A percentile compares a stretch with the other conserved stretches of the same genome.
phyloP scores from a whole-genome alignment of 345 rosid genomes.

The Noccaea caerulescens region DNA sequence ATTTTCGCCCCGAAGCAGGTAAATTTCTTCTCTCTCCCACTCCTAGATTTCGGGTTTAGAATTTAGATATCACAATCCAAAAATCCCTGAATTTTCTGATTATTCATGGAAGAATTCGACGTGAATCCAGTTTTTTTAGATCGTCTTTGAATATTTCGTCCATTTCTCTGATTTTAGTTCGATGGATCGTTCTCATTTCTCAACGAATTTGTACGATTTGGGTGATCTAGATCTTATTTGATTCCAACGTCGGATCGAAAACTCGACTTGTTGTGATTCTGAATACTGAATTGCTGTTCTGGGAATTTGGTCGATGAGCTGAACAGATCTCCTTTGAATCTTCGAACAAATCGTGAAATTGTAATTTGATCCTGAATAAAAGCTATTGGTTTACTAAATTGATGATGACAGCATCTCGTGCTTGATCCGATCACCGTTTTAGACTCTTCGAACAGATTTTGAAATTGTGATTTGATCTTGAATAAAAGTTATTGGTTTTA shows the following conservation, averaged over 20 bases:
- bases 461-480: neutral
- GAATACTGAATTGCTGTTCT: neutral
- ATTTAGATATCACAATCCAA: no score
- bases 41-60: neutral
- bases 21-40: neutral
- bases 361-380: neutral
- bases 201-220: neutral
- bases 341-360: neutral
- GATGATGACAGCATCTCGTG: neutral
- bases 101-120: no score
- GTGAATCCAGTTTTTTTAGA: neutral
- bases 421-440: constrained; percentile 20
- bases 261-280: neutral
- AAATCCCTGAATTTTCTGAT: no score
- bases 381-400: neutral
- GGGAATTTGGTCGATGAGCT: neutral
- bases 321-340: constrained; percentile 30
- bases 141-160: neutral
- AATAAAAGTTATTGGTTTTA: neutral
- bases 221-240: constrained; percentile 5
- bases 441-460: no score
- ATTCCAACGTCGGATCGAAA: neutral
- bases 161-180: neutral
- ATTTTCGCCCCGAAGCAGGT: constrained; percentile 21
- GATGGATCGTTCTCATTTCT: neutral